Percentiles rank a stretch among this genome's conserved stretches.
These are phyloP conservation scores for Fusarium robinianum DNA, from an alignment of 2,329 filamentous ascomycete species.

Conservation along the genomic window DNA sequence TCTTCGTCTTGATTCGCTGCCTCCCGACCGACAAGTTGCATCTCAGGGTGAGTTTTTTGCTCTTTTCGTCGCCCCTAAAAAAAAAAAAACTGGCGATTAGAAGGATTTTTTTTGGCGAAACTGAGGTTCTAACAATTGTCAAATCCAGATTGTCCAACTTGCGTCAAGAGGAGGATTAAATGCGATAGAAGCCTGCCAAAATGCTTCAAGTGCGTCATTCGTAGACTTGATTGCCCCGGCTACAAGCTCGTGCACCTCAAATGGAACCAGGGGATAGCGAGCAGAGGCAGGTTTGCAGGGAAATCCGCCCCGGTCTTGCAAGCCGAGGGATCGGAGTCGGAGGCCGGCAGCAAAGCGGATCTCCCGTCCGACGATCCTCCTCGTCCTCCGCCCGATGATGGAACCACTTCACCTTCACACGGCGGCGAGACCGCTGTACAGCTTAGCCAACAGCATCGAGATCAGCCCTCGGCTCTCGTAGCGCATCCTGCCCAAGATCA, in stretches of 20 bases:
- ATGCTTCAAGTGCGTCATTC: conserved; percentile 27
- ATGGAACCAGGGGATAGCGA: conserved; percentile 32
- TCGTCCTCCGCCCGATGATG: not conserved
- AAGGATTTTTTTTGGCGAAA: not conserved
- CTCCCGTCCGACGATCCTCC: not conserved
- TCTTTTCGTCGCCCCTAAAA: too few species aligned
- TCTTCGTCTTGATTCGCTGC: conserved; percentile 23
- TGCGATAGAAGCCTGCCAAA: conserved; percentile 27
- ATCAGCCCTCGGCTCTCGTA: too few species aligned
- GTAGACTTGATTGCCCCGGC: conserved; percentile 22
- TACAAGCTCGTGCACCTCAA: conserved; percentile 22
- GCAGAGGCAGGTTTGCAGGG: conserved; percentile 25
- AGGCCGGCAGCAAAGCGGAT: too few species aligned
- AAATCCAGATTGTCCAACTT: conserved; percentile 24
- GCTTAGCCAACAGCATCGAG: too few species aligned
- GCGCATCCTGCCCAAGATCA: not conserved
- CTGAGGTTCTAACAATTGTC: not conserved
- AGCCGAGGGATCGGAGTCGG: too few species aligned
- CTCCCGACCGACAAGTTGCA: conserved; percentile 19
- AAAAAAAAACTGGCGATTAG: too few species aligned
- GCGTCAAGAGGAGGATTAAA: conserved; percentile 25
- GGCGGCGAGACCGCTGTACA: too few species aligned
- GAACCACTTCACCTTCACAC: not conserved
- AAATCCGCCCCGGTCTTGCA: conserved; percentile 13
- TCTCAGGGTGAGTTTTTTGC: conserved; percentile 11